Base-by-base conservation (phyloP, 176 grass and related monocot species). In the Olyra latifolia region DNA sequence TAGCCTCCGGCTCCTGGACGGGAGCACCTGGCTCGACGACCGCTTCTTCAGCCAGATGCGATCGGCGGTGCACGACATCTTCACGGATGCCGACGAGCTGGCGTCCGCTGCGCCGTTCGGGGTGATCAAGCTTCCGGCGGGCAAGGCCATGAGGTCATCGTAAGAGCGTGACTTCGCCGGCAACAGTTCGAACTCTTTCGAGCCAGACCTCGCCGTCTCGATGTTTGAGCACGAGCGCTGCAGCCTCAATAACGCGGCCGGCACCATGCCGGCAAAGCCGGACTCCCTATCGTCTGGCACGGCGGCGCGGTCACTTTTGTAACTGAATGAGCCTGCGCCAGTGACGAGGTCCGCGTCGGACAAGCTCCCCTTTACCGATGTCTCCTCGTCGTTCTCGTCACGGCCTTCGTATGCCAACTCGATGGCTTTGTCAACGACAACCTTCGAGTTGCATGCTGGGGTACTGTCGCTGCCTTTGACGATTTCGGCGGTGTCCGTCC, bases 151-250 rank as follows among this genome's bases (percentile, higher is more conserved):
- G 0, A 93, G 84, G 76, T 95, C 86, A 32, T 77, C 69, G 56
- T 93, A 91, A 20, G 93, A 95, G 56, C 83, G 78, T 14, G 84
- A 91, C 76, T 86, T 99, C 32, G 48, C 84, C 25, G 89, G 89
- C 40, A 58, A 80, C 46, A 38, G 87, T 48, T 80, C 80, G 48
- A 80, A 78, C 67, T 72, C 69, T 62, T 41, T 75, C 68, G 32
- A 81, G 77, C 79, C 39, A 17, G 74, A 58, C 83, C 88, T 83
- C 82, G 85, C 85, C 65, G 92, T 91, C 84, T 99, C 96, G 27
- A 99, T 99, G 82, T 99, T 99, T 75, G 92, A 99, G 81, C 96
- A 93, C 3, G 92, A 99, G 43, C 96, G 90, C 40, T 84, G 77
- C 74, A 99, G 84, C 77, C 46, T 76, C 17, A 86, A 20, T 1